Percentiles rank a stretch among this genome's conserved stretches.
These are phyloP conservation scores for Botrytis medusae DNA, from an alignment of 2,329 filamentous ascomycete genomes.

Conservation along the genomic window DNA sequence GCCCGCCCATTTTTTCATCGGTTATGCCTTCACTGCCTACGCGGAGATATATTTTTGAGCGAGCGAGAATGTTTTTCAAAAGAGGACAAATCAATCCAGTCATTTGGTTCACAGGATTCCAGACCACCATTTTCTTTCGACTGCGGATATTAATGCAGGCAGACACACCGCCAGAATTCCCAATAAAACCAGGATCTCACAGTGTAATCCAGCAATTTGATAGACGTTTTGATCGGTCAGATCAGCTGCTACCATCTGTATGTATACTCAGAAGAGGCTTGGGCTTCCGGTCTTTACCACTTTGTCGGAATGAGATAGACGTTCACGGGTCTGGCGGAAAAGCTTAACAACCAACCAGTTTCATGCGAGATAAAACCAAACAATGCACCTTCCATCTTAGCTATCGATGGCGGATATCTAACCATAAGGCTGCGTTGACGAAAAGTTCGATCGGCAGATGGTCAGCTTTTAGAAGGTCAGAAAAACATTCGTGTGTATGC, in stretches of 20 bases:
- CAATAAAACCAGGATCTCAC: background rate
- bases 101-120: constrained; percentile 12
- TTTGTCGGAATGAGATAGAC: constrained; percentile 3
- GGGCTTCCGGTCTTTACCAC: constrained; percentile 11
- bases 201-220: background rate
- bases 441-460: constrained; percentile 8
- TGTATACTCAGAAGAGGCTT: constrained; percentile 7
- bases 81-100: background rate
- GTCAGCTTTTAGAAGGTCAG: background rate
- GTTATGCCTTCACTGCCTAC: background rate
- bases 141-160: constrained; percentile 4
- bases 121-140: constrained; percentile 9
- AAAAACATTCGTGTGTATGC: background rate
- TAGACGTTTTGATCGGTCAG: constrained; percentile 7
- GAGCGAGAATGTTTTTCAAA: constrained; percentile 1
- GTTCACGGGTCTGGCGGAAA: background rate
- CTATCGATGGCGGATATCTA: constrained; percentile 12
- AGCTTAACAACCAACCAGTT: constrained; percentile 10
- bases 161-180: constrained; percentile 10
- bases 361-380: constrained; percentile 9
- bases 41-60: background rate
- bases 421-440: constrained; percentile 19
- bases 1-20: background rate
- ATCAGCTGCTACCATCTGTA: background rate
- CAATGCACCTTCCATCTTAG: background rate